A percentile compares a stretch with the other conserved stretches of the same genome.
These are phyloP conservation scores for Eremochloa ophiuroides DNA, from an alignment of 176 grass and related monocot species.

Conservation along the genomic window DNA sequence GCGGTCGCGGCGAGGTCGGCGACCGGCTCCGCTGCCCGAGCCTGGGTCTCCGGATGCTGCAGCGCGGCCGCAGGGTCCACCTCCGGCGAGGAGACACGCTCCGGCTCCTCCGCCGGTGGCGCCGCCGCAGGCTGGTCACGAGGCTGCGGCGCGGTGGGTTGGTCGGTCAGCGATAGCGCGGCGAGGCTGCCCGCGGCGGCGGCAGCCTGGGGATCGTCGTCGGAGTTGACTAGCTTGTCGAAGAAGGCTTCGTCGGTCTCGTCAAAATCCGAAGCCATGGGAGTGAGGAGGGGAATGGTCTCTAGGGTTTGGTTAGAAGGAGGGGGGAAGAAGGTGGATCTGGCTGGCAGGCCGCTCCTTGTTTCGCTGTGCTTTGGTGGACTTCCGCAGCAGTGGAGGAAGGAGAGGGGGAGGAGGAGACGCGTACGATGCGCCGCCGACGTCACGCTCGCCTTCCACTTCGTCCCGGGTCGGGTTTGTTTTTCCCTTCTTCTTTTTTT, in stretches of 20 bases:
- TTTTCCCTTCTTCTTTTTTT: too few species aligned
- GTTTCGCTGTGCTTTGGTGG: too few species aligned
- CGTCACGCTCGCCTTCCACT: too few species aligned
- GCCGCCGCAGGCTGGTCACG: not conserved
- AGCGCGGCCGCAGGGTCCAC: too few species aligned
- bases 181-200: conserved; percentile 13
- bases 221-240: conserved; percentile 75
- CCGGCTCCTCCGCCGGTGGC: not conserved
- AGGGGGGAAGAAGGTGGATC: not conserved
- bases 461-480: too few species aligned
- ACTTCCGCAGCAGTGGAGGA: not conserved
- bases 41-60: too few species aligned
- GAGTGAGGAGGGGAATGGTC: not conserved
- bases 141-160: not conserved
- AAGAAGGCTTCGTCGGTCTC: conserved; percentile 90
- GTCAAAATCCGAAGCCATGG: conserved; percentile 39
- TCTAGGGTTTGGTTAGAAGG: not conserved
- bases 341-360: not conserved
- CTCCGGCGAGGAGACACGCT: not conserved
- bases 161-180: conserved; percentile 28
- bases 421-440: not conserved
- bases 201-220: not conserved
- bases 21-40: too few species aligned
- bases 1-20: not conserved
- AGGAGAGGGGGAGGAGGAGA: too few species aligned